These are phyloP conservation scores for Trichoderma simmonsii DNA, from an alignment of 2,329 filamentous ascomycete species.

Conservation along the genomic window DNA sequence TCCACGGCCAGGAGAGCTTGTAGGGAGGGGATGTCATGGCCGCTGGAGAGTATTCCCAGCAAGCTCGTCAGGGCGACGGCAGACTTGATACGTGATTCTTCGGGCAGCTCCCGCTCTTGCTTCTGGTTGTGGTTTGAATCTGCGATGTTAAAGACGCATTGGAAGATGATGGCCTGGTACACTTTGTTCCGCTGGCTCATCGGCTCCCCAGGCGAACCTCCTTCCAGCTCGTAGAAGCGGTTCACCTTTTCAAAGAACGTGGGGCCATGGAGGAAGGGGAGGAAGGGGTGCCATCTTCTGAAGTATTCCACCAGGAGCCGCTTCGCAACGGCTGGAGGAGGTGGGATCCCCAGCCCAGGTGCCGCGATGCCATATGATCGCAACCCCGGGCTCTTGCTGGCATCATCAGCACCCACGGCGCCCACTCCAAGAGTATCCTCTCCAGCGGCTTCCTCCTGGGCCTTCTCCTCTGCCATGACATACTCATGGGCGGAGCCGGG, in stretches of 20 bases:
- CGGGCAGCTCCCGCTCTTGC: constrained; percentile 3
- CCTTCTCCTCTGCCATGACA: constrained; percentile 15
- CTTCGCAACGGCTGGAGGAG: constrained; percentile 9
- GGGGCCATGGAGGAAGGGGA: constrained; percentile 9
- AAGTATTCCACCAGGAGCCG: constrained; percentile 13
- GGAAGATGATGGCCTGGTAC: constrained; percentile 17
- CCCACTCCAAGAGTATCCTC: constrained; percentile 3
- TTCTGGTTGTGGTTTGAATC: constrained; percentile 14
- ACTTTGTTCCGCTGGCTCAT: constrained; percentile 14
- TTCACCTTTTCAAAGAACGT: constrained; percentile 14
- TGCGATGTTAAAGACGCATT: constrained; percentile 13
- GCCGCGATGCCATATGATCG: constrained; percentile 7
- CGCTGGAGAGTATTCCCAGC: constrained; percentile 13
- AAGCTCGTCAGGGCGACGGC: constrained; percentile 1
- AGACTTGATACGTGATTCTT: constrained; percentile 12
- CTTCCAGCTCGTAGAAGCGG: constrained; percentile 3
- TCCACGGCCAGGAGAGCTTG: constrained; percentile 14
- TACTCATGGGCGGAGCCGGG: constrained; percentile 13
- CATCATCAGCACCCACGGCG: constrained; percentile 7
- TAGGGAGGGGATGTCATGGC: constrained; percentile 12
- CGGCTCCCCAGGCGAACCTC: background rate
- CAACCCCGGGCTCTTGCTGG: constrained; percentile 4
- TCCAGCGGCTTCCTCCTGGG: constrained; percentile 7
- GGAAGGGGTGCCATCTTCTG: constrained; percentile 9
- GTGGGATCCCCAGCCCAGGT: background rate